Conservation (phyloP, 2,329 filamentous ascomycete species). For the Verticillium dahliae region DNA sequence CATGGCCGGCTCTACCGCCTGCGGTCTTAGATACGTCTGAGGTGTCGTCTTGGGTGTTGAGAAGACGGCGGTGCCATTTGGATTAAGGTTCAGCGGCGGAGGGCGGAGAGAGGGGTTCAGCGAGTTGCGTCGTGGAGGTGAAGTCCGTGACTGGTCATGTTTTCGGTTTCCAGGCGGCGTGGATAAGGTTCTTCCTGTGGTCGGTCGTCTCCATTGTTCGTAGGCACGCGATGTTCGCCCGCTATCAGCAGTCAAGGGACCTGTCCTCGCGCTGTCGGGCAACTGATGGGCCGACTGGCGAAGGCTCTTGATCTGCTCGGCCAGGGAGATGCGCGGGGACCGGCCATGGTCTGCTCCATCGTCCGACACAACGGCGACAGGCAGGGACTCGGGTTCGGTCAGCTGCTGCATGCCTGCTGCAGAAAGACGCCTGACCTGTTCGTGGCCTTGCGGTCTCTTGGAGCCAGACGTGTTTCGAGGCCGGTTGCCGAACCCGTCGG, state of each 20-base stretch:
- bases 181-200: constrained; percentile 38
- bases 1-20: constrained; percentile 20
- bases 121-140: constrained; percentile 40
- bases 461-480: constrained; percentile 6
- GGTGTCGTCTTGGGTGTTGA: constrained; percentile 9
- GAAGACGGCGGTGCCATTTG: constrained; percentile 2
- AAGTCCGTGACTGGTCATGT: constrained; percentile 20
- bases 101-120: constrained; percentile 38
- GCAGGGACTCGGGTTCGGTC: constrained; percentile 51
- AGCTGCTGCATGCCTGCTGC: constrained; percentile 53
- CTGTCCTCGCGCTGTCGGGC: constrained; percentile 16
- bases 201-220: constrained; percentile 24
- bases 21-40: constrained; percentile 6
- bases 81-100: constrained; percentile 8
- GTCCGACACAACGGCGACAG: constrained; percentile 36
- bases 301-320: constrained; percentile 22
- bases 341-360: constrained; percentile 21
- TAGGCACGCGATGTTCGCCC: constrained; percentile 14
- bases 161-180: constrained; percentile 43
- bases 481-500: constrained; percentile 1
- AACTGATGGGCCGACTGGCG: constrained; percentile 21
- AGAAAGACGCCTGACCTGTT: constrained; percentile 46
- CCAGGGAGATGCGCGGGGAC: constrained; percentile 23
- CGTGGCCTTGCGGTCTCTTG: constrained; percentile 24
- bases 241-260: constrained; percentile 15